phyloP scores from a whole-genome alignment of 176 grass and related monocot species.

The Lolium rigidum region DNA sequence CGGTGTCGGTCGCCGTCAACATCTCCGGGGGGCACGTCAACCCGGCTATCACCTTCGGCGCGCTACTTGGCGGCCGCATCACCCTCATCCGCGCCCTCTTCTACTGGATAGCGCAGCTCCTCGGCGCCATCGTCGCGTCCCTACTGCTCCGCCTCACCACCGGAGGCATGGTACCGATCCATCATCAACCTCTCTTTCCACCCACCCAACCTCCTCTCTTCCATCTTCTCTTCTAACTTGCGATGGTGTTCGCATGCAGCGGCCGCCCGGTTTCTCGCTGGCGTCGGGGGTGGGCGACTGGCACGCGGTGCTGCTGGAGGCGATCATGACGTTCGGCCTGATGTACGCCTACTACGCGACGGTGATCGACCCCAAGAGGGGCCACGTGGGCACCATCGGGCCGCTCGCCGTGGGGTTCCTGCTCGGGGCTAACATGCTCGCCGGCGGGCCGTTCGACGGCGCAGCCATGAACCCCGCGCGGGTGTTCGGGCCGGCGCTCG shows the following conservation, averaged over 20 bases:
- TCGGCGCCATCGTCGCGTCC: conserved; percentile 73
- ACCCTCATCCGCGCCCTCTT: conserved; percentile 67
- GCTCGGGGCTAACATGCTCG: conserved; percentile 85
- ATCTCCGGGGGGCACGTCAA: conserved; percentile 93
- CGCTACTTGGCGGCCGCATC: conserved; percentile 75
- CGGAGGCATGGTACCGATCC: conserved; percentile 60
- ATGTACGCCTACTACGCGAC: conserved; percentile 93
- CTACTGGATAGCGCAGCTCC: conserved; percentile 87
- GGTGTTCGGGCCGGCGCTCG: conserved; percentile 78
- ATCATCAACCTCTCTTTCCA: neutral
- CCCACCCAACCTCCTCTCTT: too few species aligned
- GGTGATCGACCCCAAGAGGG: conserved; percentile 80
- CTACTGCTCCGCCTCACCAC: conserved; percentile 77
- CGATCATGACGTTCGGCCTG: conserved; percentile 81
- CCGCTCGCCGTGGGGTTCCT: conserved; percentile 86
- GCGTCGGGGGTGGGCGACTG: conserved; percentile 76
- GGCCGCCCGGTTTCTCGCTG: conserved; percentile 70
- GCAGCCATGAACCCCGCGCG: conserved; percentile 91
- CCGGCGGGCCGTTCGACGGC: conserved; percentile 80
- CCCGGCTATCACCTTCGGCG: conserved; percentile 84
- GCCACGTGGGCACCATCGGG: conserved; percentile 70
- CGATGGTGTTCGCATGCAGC: conserved; percentile 41
- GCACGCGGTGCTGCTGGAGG: conserved; percentile 91
- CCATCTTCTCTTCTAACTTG: neutral
- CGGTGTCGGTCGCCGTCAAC: conserved; percentile 70